Base-by-base conservation (phyloP, 2,329 filamentous ascomycete species). In the Pseudopyrenochaeta lycopersici region DNA sequence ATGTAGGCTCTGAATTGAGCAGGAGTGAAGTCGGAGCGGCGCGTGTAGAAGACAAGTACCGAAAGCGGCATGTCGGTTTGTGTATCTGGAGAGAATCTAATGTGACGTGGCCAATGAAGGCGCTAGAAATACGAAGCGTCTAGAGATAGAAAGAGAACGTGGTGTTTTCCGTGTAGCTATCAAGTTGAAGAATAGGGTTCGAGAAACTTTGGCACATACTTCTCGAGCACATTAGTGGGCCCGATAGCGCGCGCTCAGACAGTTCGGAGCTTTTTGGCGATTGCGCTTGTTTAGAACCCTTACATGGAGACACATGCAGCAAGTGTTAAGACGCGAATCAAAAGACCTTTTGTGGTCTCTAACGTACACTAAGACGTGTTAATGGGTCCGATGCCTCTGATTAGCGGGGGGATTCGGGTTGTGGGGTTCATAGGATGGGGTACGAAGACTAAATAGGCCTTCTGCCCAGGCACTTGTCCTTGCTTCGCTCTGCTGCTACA, bases 21-120 rank as follows among this genome's bases (percentile, higher is more conserved):
- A 1, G 62, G 58, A 9, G 62, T 62, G 23, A 62, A 33, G 21
- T 63, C 61, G 21, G 58, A 59, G 10, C 54, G 58, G n/a, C 63
- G 61, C 1, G 58, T 57, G 27, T 64, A 66, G 32, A 63, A 64
- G n/a, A 41, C 31, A 14, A 60, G 15, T 10, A 56, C 47, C 2
- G 56, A 55, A n/a, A 54, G 15, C 7, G 60, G 12, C 60, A 63
- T 63, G n/a, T 23, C 53, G 52, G 20, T 11, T 36, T 20, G 2
- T 4, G n/a, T 27, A 9, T 9, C 4, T 5, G 23, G 23, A 27
- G 4, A 5, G 23, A 9, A 9, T 27, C 23, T 9, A 27, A 27
- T 9, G 23, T 27, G 9, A 27, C 23, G 9, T 9, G 9, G 23
- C 23, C 9, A 27, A 9, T 9, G 9, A 9, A 27, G 23, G 23